A percentile compares a stretch with the other conserved stretches of the same genome.
phyloP scores from a whole-genome alignment of 2,329 filamentous ascomycete genomes.

The Verticillium nubilum region DNA sequence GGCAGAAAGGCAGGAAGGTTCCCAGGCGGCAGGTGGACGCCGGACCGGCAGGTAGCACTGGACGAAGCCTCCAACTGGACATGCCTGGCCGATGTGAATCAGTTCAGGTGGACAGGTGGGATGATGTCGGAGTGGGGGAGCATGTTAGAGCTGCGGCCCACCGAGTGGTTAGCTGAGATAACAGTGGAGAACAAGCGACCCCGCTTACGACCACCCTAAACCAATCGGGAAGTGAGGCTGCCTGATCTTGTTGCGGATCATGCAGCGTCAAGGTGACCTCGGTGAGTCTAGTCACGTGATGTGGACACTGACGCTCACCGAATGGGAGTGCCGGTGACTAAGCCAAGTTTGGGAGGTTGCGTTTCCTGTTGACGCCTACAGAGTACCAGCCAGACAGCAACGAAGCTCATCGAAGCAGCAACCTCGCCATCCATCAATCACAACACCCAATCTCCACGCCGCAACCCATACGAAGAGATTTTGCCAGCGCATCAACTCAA shows the following conservation, averaged over 20 bases:
- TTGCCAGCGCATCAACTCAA: neutral
- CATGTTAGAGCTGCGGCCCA: neutral
- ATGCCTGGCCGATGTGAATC: conserved; percentile 2
- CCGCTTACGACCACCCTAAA: neutral
- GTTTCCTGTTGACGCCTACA: neutral
- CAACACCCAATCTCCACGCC: neutral
- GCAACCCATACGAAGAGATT: neutral
- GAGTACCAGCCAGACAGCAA: neutral
- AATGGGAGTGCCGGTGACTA: neutral
- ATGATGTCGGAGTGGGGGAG: neutral
- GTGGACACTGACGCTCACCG: neutral
- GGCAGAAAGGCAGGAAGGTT: neutral
- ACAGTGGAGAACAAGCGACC: neutral
- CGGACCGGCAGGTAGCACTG: neutral
- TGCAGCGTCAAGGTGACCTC: neutral
- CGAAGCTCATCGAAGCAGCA: conserved; percentile 1
- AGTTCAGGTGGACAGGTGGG: neutral
- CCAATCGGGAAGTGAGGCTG: neutral
- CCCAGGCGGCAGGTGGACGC: neutral
- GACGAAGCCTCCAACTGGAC: neutral
- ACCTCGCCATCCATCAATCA: conserved; percentile 2
- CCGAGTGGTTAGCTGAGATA: neutral
- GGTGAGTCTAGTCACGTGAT: neutral
- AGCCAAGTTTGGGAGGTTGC: neutral
- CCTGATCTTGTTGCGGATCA: neutral